Conservation (phyloP, 306 rosid species). For the Acacia melanoxylon region DNA sequence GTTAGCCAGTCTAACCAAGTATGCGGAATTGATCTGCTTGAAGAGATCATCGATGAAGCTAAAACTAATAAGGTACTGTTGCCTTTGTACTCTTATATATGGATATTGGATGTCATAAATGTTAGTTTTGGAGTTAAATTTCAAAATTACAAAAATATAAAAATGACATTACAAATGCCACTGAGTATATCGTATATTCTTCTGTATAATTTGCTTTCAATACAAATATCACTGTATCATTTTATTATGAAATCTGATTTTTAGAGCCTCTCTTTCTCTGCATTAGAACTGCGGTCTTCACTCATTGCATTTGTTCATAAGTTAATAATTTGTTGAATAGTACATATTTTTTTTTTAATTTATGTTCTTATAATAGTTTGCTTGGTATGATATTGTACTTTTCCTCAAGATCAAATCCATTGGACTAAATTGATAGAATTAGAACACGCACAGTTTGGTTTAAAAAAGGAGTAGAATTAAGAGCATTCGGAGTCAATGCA, state of each 20-base stretch:
- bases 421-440: neutral
- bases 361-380: neutral
- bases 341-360: neutral
- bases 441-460: neutral
- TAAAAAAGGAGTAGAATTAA: neutral
- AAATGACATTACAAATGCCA: neutral
- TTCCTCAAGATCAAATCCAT: neutral
- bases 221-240: neutral
- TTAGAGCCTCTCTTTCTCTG: neutral
- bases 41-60: constrained; percentile 75
- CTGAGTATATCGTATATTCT: neutral
- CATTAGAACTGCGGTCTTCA: neutral
- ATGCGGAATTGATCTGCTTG: constrained; percentile 63
- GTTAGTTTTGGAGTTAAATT: neutral
- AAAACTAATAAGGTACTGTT: constrained; percentile 78
- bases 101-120: neutral
- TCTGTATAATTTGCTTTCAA: neutral
- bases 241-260: neutral
- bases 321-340: neutral
- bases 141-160: neutral
- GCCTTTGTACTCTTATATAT: constrained; percentile 13
- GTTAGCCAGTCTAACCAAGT: constrained; percentile 44
- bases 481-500: neutral
- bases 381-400: neutral
- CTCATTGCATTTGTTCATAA: neutral